These are phyloP conservation scores for Nigrospora sphaerica DNA, from an alignment of 2,329 filamentous ascomycete species.

Conservation along the genomic window DNA sequence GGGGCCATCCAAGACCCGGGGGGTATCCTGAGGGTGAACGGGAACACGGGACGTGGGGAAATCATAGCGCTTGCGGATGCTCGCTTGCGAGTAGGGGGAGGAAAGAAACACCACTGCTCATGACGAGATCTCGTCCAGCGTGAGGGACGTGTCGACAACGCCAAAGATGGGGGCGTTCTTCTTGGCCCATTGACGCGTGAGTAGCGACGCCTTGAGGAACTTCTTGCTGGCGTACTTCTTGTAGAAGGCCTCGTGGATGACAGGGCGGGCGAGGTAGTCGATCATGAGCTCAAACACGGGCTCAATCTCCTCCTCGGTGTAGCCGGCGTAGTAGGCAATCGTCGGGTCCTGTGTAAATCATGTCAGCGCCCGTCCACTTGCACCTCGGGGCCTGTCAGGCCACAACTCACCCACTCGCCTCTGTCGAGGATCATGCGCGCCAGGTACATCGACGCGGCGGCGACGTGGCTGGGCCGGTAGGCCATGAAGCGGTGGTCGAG, in stretches of 20 bases:
- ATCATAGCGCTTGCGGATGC: slow-evolving; percentile 6
- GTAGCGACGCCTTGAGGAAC: slow-evolving; percentile 93
- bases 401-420: slow-evolving; percentile 73
- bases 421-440: slow-evolving; percentile 84
- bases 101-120: slow-evolving; percentile 6
- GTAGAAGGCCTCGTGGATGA: slow-evolving; percentile 95
- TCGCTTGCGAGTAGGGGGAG: slow-evolving; percentile 2
- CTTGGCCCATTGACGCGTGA: slow-evolving; percentile 91
- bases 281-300: slow-evolving; percentile 93
- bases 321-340: slow-evolving; percentile 84
- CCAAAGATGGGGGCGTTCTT: slow-evolving; percentile 57
- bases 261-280: slow-evolving; percentile 86
- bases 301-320: slow-evolving; percentile 85
- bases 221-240: slow-evolving; percentile 99
- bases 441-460: slow-evolving; percentile 91
- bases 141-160: slow-evolving; percentile 40
- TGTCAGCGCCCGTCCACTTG: slow-evolving; percentile 11
- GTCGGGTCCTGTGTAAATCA: slow-evolving; percentile 62
- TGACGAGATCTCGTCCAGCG: slow-evolving; percentile 39
- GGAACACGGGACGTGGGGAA: slow-evolving; percentile 14
- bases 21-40: slow-evolving; percentile 19
- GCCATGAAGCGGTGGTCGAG: slow-evolving; percentile 91
- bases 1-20: slow-evolving; percentile 20
- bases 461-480: slow-evolving; percentile 82
- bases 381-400: neutral